Conservation (phyloP, 2,329 filamentous ascomycete species). For the Acrodontium crateriforme region DNA sequence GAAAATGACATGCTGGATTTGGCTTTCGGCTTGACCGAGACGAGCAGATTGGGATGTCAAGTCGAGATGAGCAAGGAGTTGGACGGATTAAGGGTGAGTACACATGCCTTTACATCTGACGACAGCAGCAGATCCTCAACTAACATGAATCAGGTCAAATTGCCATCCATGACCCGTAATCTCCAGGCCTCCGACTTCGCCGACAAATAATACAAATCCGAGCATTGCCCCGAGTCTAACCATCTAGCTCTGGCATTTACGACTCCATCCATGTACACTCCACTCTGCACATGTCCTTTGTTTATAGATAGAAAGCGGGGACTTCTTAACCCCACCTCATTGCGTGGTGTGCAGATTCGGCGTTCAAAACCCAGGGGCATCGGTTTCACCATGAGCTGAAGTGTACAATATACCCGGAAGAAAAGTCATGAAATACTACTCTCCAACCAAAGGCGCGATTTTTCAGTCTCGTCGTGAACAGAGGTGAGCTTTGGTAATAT, state of each 20-base stretch:
- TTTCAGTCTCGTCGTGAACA: too few relatives aligned
- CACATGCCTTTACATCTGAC: not conserved
- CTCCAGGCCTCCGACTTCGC: conserved; percentile 85
- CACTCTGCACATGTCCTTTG: conserved; percentile 1
- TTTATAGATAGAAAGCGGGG: too few relatives aligned
- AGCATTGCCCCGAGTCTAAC: not conserved
- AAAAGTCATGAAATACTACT: too few relatives aligned
- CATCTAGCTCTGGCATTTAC: not conserved
- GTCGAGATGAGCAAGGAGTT: conserved; percentile 83
- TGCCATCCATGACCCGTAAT: conserved; percentile 92
- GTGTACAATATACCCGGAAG: too few relatives aligned
- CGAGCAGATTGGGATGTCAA: conserved; percentile 72
- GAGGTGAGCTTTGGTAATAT: too few relatives aligned
- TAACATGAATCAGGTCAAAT: conserved; percentile 27
- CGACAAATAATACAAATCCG: conserved; percentile 5
- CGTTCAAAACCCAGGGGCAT: too few relatives aligned
- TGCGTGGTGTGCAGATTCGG: too few relatives aligned
- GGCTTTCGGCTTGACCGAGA: conserved; percentile 81
- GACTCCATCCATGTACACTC: conserved; percentile 1
- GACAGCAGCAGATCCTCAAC: not conserved
- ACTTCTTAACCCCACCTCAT: too few relatives aligned
- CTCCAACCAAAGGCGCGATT: too few relatives aligned
- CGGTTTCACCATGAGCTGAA: too few relatives aligned
- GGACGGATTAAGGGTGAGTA: conserved; percentile 61
- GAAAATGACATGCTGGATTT: conserved; percentile 80